phyloP scores from a whole-genome alignment of 352 stramenopile genomes.

The Blastocystis sp. region DNA sequence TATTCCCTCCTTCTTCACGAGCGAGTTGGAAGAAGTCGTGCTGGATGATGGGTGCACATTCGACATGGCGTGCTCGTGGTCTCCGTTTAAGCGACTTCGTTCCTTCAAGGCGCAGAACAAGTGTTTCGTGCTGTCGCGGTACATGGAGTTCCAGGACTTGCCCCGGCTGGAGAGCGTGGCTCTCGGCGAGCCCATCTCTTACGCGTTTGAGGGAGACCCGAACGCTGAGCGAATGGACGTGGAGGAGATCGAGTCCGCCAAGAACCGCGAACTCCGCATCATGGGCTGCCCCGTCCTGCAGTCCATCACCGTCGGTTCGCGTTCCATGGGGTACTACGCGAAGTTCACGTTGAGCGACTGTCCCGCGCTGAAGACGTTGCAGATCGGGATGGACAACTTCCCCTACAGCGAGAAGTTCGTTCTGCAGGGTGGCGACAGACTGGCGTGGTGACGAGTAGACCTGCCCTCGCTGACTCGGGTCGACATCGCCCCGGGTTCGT shows the following conservation, averaged over 20 bases:
- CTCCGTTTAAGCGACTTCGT: not conserved
- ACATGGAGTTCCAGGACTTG: not conserved
- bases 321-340: not conserved
- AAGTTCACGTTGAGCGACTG: not conserved
- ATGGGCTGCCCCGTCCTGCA: not conserved
- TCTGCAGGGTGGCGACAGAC: not conserved
- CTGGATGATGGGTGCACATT: not conserved
- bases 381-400: not conserved
- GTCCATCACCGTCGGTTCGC: not conserved
- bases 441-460: not conserved
- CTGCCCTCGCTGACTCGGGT: not conserved
- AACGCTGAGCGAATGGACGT: not conserved
- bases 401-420: not conserved
- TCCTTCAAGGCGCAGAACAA: not conserved
- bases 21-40: not conserved
- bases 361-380: not conserved
- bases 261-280: not conserved
- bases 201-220: not conserved
- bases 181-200: not conserved
- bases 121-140: not conserved
- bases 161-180: not conserved
- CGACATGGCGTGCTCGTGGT: not conserved
- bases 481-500: not conserved
- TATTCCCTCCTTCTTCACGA: not conserved
- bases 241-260: not conserved